Conservation (phyloP, 768 basidiomycete genomes). For the Trametes cinnabarina region DNA sequence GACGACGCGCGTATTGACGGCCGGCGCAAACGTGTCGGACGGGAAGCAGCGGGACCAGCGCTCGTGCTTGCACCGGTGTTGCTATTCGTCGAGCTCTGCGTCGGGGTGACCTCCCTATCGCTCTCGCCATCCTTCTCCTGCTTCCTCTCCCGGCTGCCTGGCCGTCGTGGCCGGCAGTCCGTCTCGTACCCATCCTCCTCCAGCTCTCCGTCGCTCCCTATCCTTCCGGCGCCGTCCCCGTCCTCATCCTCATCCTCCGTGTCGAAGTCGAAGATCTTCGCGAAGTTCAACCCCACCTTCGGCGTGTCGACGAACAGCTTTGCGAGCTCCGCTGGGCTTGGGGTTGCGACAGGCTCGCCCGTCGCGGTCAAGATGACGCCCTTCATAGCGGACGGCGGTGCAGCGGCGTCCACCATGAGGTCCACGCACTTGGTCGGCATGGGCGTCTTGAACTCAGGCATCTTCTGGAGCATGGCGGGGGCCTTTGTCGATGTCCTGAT, state of each 20-base stretch:
- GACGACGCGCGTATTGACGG: conserved; percentile 31
- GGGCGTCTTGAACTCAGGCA: conserved; percentile 52
- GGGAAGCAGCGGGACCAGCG: conserved; percentile 8
- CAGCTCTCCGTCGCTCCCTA: conserved; percentile 26
- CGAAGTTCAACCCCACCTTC: conserved; percentile 69
- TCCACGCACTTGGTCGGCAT: conserved; percentile 30
- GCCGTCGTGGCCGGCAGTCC: conserved; percentile 23
- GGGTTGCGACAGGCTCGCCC: conserved; percentile 71
- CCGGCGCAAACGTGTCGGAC: conserved; percentile 28
- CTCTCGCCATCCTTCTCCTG: conserved; percentile 23
- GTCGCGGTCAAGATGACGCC: conserved; percentile 78
- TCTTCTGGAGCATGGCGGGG: conserved; percentile 14
- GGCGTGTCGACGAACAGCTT: conserved; percentile 70
- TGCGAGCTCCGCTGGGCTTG: conserved; percentile 61
- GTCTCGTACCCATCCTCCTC: conserved; percentile 29
- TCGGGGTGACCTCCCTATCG: conserved; percentile 22
- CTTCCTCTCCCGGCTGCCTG: neutral
- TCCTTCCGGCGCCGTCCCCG: conserved; percentile 23
- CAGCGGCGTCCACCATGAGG: conserved; percentile 9
- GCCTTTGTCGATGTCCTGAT: neutral
- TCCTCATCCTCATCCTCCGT: conserved; percentile 31
- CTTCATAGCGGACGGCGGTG: conserved; percentile 41
- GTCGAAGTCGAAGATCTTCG: conserved; percentile 72
- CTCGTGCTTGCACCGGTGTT: neutral
- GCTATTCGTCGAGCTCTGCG: conserved; percentile 12